Evolutionary conservation across 2,329 filamentous ascomycete species (phyloP).

Genomic region (Thielaviopsis ethacetica): DNA sequence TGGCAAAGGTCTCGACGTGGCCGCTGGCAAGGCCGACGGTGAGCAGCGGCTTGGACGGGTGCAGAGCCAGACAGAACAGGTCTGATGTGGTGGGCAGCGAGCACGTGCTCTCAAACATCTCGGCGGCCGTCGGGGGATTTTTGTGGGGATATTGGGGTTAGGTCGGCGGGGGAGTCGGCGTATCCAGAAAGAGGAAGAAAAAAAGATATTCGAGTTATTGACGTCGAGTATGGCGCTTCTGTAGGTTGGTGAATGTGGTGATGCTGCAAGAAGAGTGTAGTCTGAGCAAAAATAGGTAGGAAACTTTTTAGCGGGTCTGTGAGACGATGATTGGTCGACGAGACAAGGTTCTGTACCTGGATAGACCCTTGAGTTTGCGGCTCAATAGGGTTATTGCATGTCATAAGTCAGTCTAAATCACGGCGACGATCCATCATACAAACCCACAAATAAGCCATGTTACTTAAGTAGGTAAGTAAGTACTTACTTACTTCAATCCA

Average conservation of each 20-base stretch:
- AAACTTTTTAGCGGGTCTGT: constrained; percentile 10
- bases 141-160: background rate
- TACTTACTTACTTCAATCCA: background rate
- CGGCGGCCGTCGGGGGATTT: constrained; percentile 1
- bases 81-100: constrained; percentile 73
- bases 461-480: too few species aligned
- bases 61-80: constrained; percentile 74
- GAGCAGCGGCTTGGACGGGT: constrained; percentile 69
- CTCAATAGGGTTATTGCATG: background rate
- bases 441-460: too few species aligned
- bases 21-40: constrained; percentile 74
- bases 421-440: too few species aligned
- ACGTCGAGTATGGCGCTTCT: background rate
- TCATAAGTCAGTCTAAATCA: too few species aligned
- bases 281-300: background rate
- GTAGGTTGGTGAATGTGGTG: background rate
- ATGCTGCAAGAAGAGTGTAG: background rate
- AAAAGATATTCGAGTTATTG: background rate
- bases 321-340: background rate
- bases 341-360: background rate
- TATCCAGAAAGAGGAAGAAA: too few species aligned
- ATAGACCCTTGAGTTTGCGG: background rate
- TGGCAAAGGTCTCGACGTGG: constrained; percentile 68
- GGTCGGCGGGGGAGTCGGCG: too few species aligned
- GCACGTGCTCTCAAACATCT: constrained; percentile 85